Percentiles rank a stretch among this genome's conserved stretches.
These are phyloP conservation scores for Suaeda aralocaspica DNA, from an alignment of 148 eudicot species.

Conservation along the genomic window DNA sequence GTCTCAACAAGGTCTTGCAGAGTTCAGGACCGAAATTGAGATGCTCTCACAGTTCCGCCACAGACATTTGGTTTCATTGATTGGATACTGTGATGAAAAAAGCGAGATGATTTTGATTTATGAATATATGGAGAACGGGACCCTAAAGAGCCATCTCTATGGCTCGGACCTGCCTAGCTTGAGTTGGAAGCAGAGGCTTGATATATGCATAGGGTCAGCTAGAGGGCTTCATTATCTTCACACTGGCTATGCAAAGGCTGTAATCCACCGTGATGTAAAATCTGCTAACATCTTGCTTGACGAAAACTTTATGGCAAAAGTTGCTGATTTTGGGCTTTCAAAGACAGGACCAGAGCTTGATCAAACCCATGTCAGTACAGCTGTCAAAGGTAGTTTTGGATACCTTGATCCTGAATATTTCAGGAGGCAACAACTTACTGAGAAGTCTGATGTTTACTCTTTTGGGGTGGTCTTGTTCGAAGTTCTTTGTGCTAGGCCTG, in stretches of 20 bases:
- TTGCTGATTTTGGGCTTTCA: slow-evolving; percentile 92
- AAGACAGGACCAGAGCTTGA: slow-evolving; percentile 89
- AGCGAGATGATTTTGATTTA: slow-evolving; percentile 89
- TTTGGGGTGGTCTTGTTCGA: slow-evolving; percentile 89
- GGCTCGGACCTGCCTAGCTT: slow-evolving; percentile 68
- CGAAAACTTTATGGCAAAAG: slow-evolving; percentile 80
- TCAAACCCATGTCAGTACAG: slow-evolving; percentile 95
- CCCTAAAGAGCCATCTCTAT: slow-evolving; percentile 72
- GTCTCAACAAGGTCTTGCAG: slow-evolving; percentile 87
- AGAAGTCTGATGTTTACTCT: slow-evolving; percentile 91
- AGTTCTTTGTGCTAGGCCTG: slow-evolving; percentile 88
- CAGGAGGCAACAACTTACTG: slow-evolving; percentile 85
- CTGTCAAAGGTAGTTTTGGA: slow-evolving; percentile 94
- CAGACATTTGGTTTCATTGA: slow-evolving; percentile 84
- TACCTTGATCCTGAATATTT: slow-evolving; percentile 94
- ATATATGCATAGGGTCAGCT: slow-evolving; percentile 90
- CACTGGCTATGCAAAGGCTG: slow-evolving; percentile 81
- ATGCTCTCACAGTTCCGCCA: slow-evolving; percentile 87
- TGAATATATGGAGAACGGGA: slow-evolving; percentile 96
- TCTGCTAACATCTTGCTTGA: slow-evolving; percentile 93
- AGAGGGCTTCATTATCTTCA: slow-evolving; percentile 94
- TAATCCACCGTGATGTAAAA: slow-evolving; percentile 90
- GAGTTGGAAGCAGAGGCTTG: slow-evolving; percentile 88
- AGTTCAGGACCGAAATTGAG: slow-evolving; percentile 87
- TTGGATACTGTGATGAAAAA: slow-evolving; percentile 89